phyloP scores from a whole-genome alignment of 345 rosid genomes.

The Acer negundo region DNA sequence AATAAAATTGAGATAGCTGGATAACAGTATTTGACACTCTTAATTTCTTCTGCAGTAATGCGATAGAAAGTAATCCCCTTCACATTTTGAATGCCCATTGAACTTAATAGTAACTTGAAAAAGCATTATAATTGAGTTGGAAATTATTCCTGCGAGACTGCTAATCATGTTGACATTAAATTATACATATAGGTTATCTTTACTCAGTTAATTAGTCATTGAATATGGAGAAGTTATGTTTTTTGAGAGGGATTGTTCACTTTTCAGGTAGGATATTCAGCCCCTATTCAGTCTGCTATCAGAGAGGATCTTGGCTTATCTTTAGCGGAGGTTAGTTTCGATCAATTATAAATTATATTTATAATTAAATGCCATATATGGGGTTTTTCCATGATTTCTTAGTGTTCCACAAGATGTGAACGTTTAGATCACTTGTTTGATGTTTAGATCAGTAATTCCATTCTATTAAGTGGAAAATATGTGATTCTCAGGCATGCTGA shows the following conservation, averaged over 20 bases:
- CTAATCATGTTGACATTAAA: not conserved
- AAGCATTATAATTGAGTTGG: not conserved
- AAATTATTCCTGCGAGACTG: not conserved
- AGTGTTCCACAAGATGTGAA: not conserved
- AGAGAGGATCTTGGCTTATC: conserved; percentile 74
- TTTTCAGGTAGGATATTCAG: conserved; percentile 88
- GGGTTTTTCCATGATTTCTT: not conserved
- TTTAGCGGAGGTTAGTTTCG: conserved; percentile 55
- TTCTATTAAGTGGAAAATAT: not conserved
- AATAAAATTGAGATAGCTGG: not conserved
- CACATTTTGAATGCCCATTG: not conserved
- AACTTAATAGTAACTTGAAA: not conserved
- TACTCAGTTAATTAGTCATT: conserved; percentile 16
- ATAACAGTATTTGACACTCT: not conserved
- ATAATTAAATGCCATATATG: not conserved
- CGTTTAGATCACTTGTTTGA: not conserved
- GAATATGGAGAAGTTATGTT: conserved; percentile 23
- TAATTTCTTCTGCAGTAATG: not conserved
- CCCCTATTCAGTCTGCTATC: conserved; percentile 80
- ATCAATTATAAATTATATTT: not conserved
- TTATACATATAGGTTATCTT: too few relatives aligned
- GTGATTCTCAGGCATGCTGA: not conserved
- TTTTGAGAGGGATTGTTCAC: conserved; percentile 38
- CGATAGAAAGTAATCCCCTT: not conserved
- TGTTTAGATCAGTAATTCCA: not conserved